These are phyloP conservation scores for Prototheca cutis DNA, from an alignment of 163 green algal species.

Conservation along the genomic window DNA sequence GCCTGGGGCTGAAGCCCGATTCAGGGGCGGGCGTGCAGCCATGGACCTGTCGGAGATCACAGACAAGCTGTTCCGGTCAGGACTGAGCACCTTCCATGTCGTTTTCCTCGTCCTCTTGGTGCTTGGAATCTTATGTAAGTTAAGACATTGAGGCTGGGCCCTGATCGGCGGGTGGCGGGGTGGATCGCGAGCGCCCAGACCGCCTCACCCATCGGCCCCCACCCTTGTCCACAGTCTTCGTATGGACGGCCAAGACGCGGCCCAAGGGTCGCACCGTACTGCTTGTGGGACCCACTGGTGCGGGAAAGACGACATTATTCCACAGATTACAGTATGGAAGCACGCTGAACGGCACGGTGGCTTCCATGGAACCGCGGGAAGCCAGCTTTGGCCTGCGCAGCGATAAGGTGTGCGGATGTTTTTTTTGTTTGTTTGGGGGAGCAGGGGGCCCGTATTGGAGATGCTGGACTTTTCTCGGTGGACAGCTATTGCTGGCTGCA, in stretches of 20 bases:
- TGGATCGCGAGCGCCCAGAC: neutral
- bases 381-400: neutral
- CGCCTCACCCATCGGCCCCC: neutral
- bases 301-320: slow-evolving; percentile 45
- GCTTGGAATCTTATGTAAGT: neutral
- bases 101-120: neutral
- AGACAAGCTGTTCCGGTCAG: neutral
- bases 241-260: neutral
- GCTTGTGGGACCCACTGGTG: slow-evolving; percentile 30
- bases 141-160: too few species aligned
- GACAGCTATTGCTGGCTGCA: too few species aligned
- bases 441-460: too few species aligned
- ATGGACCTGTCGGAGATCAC: too few species aligned
- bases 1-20: too few species aligned
- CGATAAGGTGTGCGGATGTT: neutral
- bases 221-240: neutral
- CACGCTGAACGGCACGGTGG: slow-evolving; percentile 49
- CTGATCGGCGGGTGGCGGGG: too few species aligned
- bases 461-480: too few species aligned
- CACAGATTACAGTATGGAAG: slow-evolving; percentile 44
- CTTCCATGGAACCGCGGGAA: slow-evolving; percentile 46
- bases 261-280: slow-evolving; percentile 21
- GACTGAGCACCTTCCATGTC: neutral
- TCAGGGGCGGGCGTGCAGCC: too few species aligned
- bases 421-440: too few species aligned